Evolutionary conservation across 257 asterid species (phyloP).

Genomic region (Nicotiana obtusifolia): DNA sequence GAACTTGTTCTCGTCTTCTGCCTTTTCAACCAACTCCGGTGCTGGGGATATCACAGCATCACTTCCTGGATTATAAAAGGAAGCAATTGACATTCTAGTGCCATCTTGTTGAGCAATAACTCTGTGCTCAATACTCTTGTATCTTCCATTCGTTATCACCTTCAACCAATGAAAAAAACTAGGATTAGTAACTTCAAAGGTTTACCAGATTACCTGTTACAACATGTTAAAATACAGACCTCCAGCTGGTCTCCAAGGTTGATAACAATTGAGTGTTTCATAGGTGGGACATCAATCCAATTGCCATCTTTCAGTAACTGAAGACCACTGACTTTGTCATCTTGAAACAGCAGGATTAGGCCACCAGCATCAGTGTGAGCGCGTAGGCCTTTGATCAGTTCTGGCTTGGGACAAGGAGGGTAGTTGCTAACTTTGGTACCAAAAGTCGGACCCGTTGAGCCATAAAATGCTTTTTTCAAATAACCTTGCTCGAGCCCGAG

Average conservation of each 20-base stretch:
- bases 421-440: slow-evolving; percentile 76
- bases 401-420: slow-evolving; percentile 70
- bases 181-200: background rate
- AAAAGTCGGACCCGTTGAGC: slow-evolving; percentile 58
- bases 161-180: slow-evolving; percentile 1
- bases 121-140: slow-evolving; percentile 57
- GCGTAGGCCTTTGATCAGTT: slow-evolving; percentile 67
- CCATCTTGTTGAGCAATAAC: slow-evolving; percentile 57
- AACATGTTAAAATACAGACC: slow-evolving; percentile 24
- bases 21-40: slow-evolving; percentile 44
- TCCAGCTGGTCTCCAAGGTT: slow-evolving; percentile 68
- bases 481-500: slow-evolving; percentile 72
- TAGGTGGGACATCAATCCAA: slow-evolving; percentile 73
- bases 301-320: slow-evolving; percentile 65
- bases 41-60: slow-evolving; percentile 66
- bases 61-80: slow-evolving; percentile 62
- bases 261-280: slow-evolving; percentile 65
- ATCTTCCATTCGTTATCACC: slow-evolving; percentile 59
- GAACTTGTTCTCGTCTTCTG: slow-evolving; percentile 26
- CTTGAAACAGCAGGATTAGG: slow-evolving; percentile 65
- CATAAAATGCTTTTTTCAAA: slow-evolving; percentile 54
- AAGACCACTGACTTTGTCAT: slow-evolving; percentile 68
- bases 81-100: slow-evolving; percentile 56
- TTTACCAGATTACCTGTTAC: background rate
- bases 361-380: slow-evolving; percentile 84